Conservation (phyloP, 108 stramenopile genomes). For the Epipyxis sp. region DNA sequence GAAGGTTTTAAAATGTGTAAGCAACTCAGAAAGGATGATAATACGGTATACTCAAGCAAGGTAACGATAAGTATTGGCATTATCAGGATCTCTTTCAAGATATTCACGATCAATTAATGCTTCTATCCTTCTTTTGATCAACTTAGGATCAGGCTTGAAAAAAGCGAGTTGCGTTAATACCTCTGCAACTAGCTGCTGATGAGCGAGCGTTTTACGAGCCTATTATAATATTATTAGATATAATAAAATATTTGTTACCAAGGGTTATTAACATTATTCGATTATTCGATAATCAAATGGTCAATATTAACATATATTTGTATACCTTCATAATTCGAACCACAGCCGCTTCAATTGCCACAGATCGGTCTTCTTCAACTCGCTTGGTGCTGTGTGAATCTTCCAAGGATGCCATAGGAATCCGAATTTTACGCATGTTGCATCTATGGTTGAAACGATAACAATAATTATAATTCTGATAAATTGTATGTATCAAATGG, state of each 20-base stretch:
- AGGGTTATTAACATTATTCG: too few relatives aligned
- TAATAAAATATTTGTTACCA: too few relatives aligned
- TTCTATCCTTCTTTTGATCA: conserved; percentile 89
- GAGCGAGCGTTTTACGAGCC: conserved; percentile 65
- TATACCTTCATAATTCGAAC: conserved; percentile 99
- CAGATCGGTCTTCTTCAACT: conserved; percentile 92
- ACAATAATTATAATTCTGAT: too few relatives aligned
- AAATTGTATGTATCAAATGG: too few relatives aligned
- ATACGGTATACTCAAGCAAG: conserved; percentile 40
- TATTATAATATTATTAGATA: too few relatives aligned
- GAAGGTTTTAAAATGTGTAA: too few relatives aligned
- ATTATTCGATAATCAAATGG: too few relatives aligned
- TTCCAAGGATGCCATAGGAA: conserved; percentile 98
- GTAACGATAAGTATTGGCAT: conserved; percentile 67
- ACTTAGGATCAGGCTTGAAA: conserved; percentile 93
- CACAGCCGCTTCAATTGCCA: conserved; percentile 97
- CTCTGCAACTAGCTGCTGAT: conserved; percentile 92
- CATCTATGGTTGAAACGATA: conserved; percentile 85
- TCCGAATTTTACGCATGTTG: conserved; percentile 88
- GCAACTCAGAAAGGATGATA: too few relatives aligned
- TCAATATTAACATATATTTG: too few relatives aligned
- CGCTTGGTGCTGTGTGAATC: conserved; percentile 88
- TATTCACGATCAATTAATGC: conserved; percentile 91
- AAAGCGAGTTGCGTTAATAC: conserved; percentile 91
- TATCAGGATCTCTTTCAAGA: conserved; percentile 77